phyloP scores from a whole-genome alignment of 2,329 filamentous ascomycete species.

The Trichocomaceae sp. region DNA sequence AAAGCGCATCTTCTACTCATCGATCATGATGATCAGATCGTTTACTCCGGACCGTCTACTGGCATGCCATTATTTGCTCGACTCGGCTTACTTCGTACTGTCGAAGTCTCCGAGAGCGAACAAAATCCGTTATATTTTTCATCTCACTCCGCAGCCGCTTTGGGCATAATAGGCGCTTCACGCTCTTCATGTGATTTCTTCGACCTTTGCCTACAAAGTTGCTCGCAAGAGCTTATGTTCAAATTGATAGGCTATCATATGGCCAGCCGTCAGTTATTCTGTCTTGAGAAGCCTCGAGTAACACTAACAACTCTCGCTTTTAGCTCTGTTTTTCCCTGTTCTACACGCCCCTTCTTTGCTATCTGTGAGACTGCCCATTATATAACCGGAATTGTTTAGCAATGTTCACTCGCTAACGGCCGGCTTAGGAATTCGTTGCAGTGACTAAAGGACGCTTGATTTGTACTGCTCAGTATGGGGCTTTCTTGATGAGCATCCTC shows the following conservation, averaged over 20 bases:
- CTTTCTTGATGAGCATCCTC: slow-evolving; percentile 4
- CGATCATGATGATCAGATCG: slow-evolving; percentile 1
- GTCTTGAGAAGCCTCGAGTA: not conserved
- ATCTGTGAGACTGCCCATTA: not conserved
- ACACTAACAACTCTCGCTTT: not conserved
- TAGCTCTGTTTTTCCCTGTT: slow-evolving; percentile 1
- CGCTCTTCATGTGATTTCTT: not conserved
- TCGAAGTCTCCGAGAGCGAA: slow-evolving; percentile 1
- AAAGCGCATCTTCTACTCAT: slow-evolving; percentile 1
- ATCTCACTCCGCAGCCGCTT: not conserved
- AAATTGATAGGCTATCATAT: not conserved
- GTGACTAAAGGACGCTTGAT: not conserved
- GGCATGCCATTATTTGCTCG: slow-evolving; percentile 2
- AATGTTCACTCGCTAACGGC: not conserved
- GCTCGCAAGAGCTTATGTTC: slow-evolving; percentile 1
- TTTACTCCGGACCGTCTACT: slow-evolving; percentile 1
- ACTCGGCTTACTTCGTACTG: not conserved
- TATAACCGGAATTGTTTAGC: not conserved
- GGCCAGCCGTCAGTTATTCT: not conserved
- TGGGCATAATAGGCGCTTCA: slow-evolving; percentile 1
- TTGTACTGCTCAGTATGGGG: slow-evolving; percentile 2
- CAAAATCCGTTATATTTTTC: not conserved
- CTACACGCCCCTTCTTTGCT: not conserved
- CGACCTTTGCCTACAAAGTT: not conserved
- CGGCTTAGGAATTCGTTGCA: not conserved